phyloP scores from a whole-genome alignment of 2,329 filamentous ascomycete species.

The Cladophialophora psammophila region DNA sequence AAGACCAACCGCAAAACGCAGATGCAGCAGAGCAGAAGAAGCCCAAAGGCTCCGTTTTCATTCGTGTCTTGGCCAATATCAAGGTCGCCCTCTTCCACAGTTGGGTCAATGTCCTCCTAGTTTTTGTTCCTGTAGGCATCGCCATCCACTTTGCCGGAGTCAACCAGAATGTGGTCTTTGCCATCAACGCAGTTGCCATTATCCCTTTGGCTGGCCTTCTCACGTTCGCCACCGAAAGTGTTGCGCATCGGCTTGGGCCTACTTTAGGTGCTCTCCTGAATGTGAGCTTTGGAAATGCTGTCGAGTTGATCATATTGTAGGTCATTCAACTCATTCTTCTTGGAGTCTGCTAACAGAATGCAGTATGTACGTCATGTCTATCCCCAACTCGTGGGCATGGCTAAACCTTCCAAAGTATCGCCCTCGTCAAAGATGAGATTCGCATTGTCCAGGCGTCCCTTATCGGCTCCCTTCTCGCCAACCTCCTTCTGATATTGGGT shows the following conservation, averaged over 20 bases:
- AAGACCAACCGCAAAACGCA: constrained; percentile 18
- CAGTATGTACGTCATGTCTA: constrained; percentile 16
- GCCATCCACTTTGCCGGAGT: constrained; percentile 71
- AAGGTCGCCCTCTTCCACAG: constrained; percentile 78
- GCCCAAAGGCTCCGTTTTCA: constrained; percentile 27
- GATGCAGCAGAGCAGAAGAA: constrained; percentile 22
- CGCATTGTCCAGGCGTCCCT: constrained; percentile 91
- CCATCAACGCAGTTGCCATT: constrained; percentile 92
- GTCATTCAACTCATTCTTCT: not conserved
- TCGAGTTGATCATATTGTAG: constrained; percentile 74
- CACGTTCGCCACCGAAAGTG: constrained; percentile 89
- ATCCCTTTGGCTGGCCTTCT: constrained; percentile 87
- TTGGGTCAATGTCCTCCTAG: constrained; percentile 83
- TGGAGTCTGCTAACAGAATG: not conserved
- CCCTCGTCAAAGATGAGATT: constrained; percentile 75
- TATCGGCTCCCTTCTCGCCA: constrained; percentile 89
- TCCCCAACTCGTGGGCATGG: not conserved
- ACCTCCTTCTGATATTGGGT: constrained; percentile 84
- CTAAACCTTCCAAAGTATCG: constrained; percentile 62
- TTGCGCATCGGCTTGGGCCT: constrained; percentile 75
- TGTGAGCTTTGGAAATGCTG: constrained; percentile 88
- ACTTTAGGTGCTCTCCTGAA: constrained; percentile 88
- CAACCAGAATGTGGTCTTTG: constrained; percentile 72
- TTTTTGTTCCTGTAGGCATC: constrained; percentile 82
- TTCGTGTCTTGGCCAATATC: constrained; percentile 32